Evolutionary conservation across 2,329 filamentous ascomycete species (phyloP), one percentile per base, ranked within the genome.

Genomic region (Trichoderma arundinaceum): DNA sequence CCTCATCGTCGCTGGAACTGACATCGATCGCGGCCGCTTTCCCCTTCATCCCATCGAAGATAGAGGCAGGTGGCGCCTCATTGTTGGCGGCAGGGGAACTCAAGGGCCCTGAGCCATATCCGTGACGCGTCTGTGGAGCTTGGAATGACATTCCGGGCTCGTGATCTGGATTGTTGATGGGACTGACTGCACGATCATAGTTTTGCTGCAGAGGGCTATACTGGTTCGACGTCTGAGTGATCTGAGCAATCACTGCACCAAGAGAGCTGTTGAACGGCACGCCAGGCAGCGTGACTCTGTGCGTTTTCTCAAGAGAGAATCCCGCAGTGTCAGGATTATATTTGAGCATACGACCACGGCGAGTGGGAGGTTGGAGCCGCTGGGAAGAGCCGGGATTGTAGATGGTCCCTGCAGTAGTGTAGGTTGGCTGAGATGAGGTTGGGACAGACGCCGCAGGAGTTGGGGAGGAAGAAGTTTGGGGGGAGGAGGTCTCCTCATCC

Each of bases 331-430:
- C 71, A 12, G 72, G 71, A 15, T 73, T 69, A 76, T 77, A 81
- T 72, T 82, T 83, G 69, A 79, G 70, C 39, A 78, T 77, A 60
- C 84, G 81, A 15, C 82, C 81, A 68, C 83, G 81, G 63, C 84
- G 82, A 65, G 80, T 74, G 38, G 84, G 84, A 51, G 84, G 79
- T 67, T 85, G 83, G 32, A 86, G 75, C 13, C 82, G 81, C 48
- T 79, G 77, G 13, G 77, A 72, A 13, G 77, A 74, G 66, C 77
- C 78, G 2, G 83, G 82, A 39, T 84, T 83, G 74, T 84, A 86
- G 53, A 84, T 77, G 4, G 84, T 85, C n/a, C 84, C 84, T 22
- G 84, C 84, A 7, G 84, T 86, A 15, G 83, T 86, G 71, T 85
- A 86, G 51, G 79, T 81, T 32, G 77, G 76, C 67, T 79, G 78